A percentile compares a stretch with the other conserved stretches of the same genome.
Conservation (phyloP, 2,329 filamentous ascomycete species). For the Drechslerella dactyloides region DNA sequence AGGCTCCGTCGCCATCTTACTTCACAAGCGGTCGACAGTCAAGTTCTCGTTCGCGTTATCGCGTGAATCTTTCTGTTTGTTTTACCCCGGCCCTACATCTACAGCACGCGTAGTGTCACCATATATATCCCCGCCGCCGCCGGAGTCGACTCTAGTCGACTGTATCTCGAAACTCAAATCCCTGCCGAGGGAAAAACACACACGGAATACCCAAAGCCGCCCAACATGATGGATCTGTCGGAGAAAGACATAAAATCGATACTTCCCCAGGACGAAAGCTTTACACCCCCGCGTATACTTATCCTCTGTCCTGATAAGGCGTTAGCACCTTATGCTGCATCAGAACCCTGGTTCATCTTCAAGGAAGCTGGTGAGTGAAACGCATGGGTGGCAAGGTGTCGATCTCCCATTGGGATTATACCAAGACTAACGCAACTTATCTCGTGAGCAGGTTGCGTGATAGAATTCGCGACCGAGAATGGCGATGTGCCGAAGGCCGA, state of each 20-base stretch:
- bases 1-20: neutral
- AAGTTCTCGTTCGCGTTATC: neutral
- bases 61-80: neutral
- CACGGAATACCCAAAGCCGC: neutral
- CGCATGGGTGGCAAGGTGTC: too few species aligned
- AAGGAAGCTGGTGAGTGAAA: conserved; percentile 42
- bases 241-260: conserved; percentile 44
- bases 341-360: conserved; percentile 41
- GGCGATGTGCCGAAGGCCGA: conserved; percentile 52
- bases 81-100: too few species aligned
- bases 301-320: conserved; percentile 49
- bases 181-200: too few species aligned
- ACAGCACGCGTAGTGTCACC: too few species aligned
- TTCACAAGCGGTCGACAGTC: neutral
- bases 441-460: conserved; percentile 46
- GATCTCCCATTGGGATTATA: neutral
- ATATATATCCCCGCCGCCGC: too few species aligned
- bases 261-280: conserved; percentile 37
- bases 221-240: conserved; percentile 5
- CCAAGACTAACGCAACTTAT: conserved; percentile 9
- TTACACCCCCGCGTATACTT: conserved; percentile 46
- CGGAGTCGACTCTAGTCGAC: too few species aligned
- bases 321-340: conserved; percentile 35
- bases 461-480: conserved; percentile 53
- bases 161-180: too few species aligned